Evolutionary conservation across 164 flowering plant species (phyloP).

Genomic region (Liquidambar formosana): DNA sequence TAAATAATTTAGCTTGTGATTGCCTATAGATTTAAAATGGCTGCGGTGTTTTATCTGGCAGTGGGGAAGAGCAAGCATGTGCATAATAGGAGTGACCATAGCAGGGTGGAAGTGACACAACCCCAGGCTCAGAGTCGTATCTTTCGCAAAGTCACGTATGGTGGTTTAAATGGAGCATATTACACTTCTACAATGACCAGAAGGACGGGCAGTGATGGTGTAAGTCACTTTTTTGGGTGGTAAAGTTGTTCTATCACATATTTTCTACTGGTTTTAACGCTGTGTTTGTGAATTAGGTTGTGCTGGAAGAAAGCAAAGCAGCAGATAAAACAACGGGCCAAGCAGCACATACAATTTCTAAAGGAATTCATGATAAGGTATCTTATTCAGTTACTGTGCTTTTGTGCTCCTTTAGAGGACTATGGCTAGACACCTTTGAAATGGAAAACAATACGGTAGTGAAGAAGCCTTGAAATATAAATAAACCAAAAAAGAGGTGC

Average conservation of each 20-base stretch:
- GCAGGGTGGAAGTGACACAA: slow-evolving; percentile 23
- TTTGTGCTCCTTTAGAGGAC: neutral
- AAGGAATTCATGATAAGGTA: slow-evolving; percentile 83
- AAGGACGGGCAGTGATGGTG: slow-evolving; percentile 44
- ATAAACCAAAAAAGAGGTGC: too few species aligned
- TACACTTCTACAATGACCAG: slow-evolving; percentile 37
- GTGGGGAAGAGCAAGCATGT: slow-evolving; percentile 33
- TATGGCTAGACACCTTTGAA: neutral
- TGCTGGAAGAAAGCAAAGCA: slow-evolving; percentile 75
- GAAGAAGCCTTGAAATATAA: too few species aligned
- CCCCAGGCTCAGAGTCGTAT: slow-evolving; percentile 36
- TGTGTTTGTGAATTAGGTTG: slow-evolving; percentile 39
- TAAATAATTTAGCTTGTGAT: neutral
- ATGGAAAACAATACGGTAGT: neutral
- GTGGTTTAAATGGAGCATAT: slow-evolving; percentile 53
- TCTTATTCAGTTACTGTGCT: neutral
- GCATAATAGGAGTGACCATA: slow-evolving; percentile 21
- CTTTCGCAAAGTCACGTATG: slow-evolving; percentile 46
- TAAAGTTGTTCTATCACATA: neutral
- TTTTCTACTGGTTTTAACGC: slow-evolving; percentile 2
- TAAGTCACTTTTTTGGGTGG: slow-evolving; percentile 17
- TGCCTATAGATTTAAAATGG: neutral
- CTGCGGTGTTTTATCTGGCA: slow-evolving; percentile 11
- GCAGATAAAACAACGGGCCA: slow-evolving; percentile 79
- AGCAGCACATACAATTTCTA: slow-evolving; percentile 74